Base-by-base conservation (phyloP, 1,139 yeast genomes). In the Tardiomyces depauwii region DNA sequence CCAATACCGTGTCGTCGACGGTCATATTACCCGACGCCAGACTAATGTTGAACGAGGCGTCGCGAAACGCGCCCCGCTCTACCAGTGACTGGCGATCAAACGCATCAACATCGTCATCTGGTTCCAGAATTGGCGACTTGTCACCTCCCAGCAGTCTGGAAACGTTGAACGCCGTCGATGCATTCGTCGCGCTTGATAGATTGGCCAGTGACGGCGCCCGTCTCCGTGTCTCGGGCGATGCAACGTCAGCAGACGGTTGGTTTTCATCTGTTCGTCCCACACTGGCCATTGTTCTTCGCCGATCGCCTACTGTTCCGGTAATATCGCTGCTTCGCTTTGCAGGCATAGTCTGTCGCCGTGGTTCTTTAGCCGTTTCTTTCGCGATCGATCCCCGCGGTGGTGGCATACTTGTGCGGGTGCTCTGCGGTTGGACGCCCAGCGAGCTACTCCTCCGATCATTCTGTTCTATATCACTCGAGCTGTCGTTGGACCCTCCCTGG, bases 401-500 rank as follows among this genome's bases (percentile, higher is more conserved):
- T 10, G 36, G 36, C 36, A 30, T 30, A 14, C 36, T 30, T 30
- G 14, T 28, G 19, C 25, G 6, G 18, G 41, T 33, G 11, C 33
- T 42, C 30, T 30, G 45, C 18, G 14, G 13, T 11, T 30, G 10
- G 10, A 14, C 16, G 5, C 10, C 16, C 5, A 4, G 36, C 5
- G 10, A 5, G 36, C 16, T 30, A 13, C 5, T 12, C 10, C 36
- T 30, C 5, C 16, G n/a, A 30, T 14, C 36, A 10, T 10, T 30
- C 42, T n/a, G 30, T 39, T 13, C 43, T 16, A 9, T 14, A 16
- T n/a, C 13, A 12, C 25, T 16, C 18, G 23, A 25, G 27, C 40
- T 21, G 42, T 40, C 18, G 38, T 43, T 44, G 25, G 40, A 2
- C 28, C 43, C 9, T 42, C 25, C 19, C 25, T 45, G 33, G 46